phyloP scores from a whole-genome alignment of 2,329 filamentous ascomycete genomes.

The Fusarium palustre region DNA sequence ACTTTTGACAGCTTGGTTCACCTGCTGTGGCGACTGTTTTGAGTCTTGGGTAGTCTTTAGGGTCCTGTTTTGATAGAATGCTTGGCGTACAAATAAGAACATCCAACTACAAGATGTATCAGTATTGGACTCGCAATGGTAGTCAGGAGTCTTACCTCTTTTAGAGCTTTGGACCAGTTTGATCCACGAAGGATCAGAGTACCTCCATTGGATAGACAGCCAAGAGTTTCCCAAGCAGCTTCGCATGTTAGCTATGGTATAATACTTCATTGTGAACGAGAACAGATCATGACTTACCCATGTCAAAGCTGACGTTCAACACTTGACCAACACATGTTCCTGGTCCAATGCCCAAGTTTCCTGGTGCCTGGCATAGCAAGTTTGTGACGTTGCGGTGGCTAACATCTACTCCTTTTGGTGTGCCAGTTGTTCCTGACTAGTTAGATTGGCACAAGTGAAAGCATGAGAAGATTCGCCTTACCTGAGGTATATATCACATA shows the following conservation, averaged over 20 bases:
- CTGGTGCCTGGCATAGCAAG: conserved; percentile 62
- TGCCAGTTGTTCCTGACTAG: conserved; percentile 62
- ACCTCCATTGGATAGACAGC: conserved; percentile 66
- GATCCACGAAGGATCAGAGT: conserved; percentile 64
- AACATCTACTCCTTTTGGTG: conserved; percentile 69
- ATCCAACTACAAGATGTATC: conserved; percentile 55
- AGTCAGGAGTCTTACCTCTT: conserved; percentile 50
- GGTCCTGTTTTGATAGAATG: conserved; percentile 63
- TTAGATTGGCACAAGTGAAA: background rate
- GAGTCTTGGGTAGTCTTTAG: conserved; percentile 61
- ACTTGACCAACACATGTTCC: conserved; percentile 66
- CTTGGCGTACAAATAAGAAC: conserved; percentile 67
- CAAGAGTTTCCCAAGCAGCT: conserved; percentile 71
- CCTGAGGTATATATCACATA: conserved; percentile 69
- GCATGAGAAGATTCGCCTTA: conserved; percentile 21
- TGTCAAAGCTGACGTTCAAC: conserved; percentile 69
- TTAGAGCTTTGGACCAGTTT: conserved; percentile 60
- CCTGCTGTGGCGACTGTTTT: conserved; percentile 65
- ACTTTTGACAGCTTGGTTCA: conserved; percentile 62
- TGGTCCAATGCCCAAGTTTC: conserved; percentile 60
- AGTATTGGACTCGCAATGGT: accelerated
- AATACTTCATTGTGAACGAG: background rate
- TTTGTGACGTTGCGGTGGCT: conserved; percentile 68
- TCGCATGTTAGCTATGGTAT: background rate
- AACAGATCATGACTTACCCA: conserved; percentile 59